Base-by-base conservation (phyloP, 2,329 filamentous ascomycete genomes). In the Lachnellula cervina region DNA sequence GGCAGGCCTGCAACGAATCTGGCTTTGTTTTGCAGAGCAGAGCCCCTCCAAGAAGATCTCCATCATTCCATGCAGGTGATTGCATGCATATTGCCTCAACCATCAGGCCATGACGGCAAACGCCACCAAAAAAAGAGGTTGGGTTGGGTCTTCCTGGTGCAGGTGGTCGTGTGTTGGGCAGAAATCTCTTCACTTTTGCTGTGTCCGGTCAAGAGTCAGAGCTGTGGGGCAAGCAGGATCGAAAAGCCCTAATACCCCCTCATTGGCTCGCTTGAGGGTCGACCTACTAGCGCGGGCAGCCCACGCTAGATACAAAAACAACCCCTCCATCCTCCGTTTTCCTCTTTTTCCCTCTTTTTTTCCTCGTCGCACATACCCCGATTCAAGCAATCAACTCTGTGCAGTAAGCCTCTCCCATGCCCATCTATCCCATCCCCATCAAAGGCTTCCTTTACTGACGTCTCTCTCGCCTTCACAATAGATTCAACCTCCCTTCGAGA, bases 351-450 rank as follows among this genome's bases (percentile, higher is more conserved):
- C 35, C 35, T 48, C 43, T 40, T 53, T 56, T 52, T 38, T 37
- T 46, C 60, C 57, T 52, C 45, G 60, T 62, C 59, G 64, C 64
- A 60, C 65, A 66, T 67, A 67, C 65, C 65, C 54, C 54, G 64
- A 67, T 66, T 68, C 65, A 63, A 68, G 65, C 64, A 68, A 66
- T 66, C 64, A 64, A 32, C 54, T 59, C 65, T 66, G 65, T 62
- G 64, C 63, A 66, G 65, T 67, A 60, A 54, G 64, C 63, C 49
- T 42, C 34, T 21, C 28, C 34, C 35, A 35, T 44, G 32, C 28
- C n/a, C 50, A 48, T 37, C 42, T 13, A 37, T 35, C 44, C 44
- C 42, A 49, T 56, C 55, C 55, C 55, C 56, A 54, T 9, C 43
- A 23, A 47, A 46, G 32, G 11, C 34, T 46, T 59, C 54, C 51